Evolutionary conservation across 495 filamentous ascomycete genomes (phyloP).

Genomic region (Penicilliopsis zonata): DNA sequence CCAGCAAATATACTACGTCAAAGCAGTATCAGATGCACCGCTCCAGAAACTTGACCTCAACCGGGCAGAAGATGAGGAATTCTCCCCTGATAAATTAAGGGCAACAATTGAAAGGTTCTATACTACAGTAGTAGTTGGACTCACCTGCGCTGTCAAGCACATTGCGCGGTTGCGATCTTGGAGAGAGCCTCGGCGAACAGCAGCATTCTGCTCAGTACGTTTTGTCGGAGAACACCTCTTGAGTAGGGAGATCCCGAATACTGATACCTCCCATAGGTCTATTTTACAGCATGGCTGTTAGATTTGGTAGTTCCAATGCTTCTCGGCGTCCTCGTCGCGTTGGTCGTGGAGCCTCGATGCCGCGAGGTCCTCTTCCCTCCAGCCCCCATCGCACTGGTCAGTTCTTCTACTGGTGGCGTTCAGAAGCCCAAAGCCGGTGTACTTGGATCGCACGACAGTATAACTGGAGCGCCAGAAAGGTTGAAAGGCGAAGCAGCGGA

Average conservation of each 20-base stretch:
- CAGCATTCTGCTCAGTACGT: conserved; percentile 48
- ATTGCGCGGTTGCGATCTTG: conserved; percentile 67
- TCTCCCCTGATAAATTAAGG: conserved; percentile 75
- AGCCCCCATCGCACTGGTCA: conserved; percentile 53
- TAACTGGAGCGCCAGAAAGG: conserved; percentile 73
- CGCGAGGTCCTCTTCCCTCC: conserved; percentile 62
- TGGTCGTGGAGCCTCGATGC: conserved; percentile 56
- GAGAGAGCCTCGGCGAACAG: conserved; percentile 61
- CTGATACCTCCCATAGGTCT: conserved; percentile 37
- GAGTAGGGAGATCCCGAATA: conserved; percentile 1
- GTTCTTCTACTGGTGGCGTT: conserved; percentile 46
- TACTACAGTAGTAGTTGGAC: conserved; percentile 60
- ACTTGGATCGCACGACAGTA: conserved; percentile 63
- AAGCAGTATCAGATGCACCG: conserved; percentile 43
- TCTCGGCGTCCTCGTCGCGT: conserved; percentile 40
- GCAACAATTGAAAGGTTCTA: conserved; percentile 73
- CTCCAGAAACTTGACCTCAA: conserved; percentile 63
- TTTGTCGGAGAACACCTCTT: not conserved
- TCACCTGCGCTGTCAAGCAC: conserved; percentile 58
- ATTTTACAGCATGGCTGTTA: conserved; percentile 62
- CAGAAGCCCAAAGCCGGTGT: conserved; percentile 60
- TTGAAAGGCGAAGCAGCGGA: conserved; percentile 82
- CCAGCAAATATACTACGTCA: conserved; percentile 83
- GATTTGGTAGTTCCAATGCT: conserved; percentile 61
- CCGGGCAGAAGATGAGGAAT: conserved; percentile 72